A percentile compares a stretch with the other conserved stretches of the same genome.
Evolutionary conservation across 2,329 filamentous ascomycete species (phyloP).

Genomic region (Diaporthe sp.): DNA sequence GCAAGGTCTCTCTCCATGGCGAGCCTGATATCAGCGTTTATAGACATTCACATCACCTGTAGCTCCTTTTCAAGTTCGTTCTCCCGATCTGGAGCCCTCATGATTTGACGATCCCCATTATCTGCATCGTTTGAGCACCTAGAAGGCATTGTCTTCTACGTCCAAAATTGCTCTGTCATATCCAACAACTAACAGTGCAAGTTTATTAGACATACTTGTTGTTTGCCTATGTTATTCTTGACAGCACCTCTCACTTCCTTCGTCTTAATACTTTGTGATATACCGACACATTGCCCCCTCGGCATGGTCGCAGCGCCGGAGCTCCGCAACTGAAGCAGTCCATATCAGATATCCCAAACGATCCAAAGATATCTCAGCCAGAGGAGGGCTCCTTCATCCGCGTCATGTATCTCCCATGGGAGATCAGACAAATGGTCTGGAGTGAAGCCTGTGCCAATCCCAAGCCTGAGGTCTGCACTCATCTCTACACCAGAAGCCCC

Average conservation of each 20-base stretch:
- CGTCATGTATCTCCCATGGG: background rate
- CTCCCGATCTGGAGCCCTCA: background rate
- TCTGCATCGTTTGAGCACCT: background rate
- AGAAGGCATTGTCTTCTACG: background rate
- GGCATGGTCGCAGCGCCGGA: background rate
- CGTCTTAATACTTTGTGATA: background rate
- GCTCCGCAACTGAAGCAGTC: background rate
- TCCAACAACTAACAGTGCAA: background rate
- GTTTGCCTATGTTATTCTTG: background rate
- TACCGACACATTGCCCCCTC: background rate
- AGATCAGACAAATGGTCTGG: background rate
- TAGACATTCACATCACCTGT: background rate
- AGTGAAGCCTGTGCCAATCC: background rate
- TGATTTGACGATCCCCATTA: background rate
- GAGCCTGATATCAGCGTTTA: background rate
- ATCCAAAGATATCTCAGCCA: background rate
- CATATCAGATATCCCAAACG: background rate
- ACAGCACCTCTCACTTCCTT: background rate
- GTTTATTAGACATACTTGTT: background rate
- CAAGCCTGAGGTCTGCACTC: conserved; percentile 5
- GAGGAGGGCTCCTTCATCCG: background rate
- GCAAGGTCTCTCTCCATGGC: background rate
- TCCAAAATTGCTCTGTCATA: background rate
- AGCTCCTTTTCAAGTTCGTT: background rate
- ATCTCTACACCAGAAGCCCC: background rate